Evolutionary conservation across 345 rosid genomes (phyloP), one percentile per base, ranked within the genome.

Genomic region (Gossypium longicalyx): DNA sequence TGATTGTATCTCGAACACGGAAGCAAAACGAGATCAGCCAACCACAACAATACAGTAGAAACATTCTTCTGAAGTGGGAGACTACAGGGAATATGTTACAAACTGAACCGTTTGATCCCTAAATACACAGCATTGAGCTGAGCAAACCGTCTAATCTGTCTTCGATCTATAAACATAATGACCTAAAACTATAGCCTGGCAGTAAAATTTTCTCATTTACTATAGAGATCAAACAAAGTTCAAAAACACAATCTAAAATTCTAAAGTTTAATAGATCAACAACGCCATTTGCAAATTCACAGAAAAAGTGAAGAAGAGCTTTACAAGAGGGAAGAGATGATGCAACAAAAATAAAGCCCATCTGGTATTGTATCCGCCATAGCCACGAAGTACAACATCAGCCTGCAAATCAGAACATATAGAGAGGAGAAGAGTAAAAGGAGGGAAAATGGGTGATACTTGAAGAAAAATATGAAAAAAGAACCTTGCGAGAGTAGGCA

Each of bases 311-410:
- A 45, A 29, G 51, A 29, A 49, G 3, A 48, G 53, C 34, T 81
- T 69, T 76, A 90, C 97, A 77, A 81, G 84, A 78, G 94, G 92
- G 83, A 93, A 91, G 58, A 90, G 74, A 79, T 86, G 90, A 61
- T 83, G 84, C 52, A 93, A 83, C 89, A 93, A 84, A 86, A 91
- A 91, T 79, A 93, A 80, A 71, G 97, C 97, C 98, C 95, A 91
- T 85, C 93, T 79, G 60, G 95, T 90, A 82, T 88, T 94, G 91
- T 94, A 94, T 29, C 98, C 98, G 54, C 90, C 87, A 78, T 94
- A 94, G 23, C 98, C 98, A 82, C 98, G 98, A 54, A 89, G 84
- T n/a, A 88, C 60, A 12, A 91, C 85, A 78, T 94, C 98, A 19
- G 91, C 93, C 92, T 89, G 67, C 41, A 4, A 12, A 2, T 6